Percentiles rank a stretch among this genome's conserved stretches.
Evolutionary conservation across 1,139 yeast species (phyloP).

Genomic region (Debaryomyces udenii): DNA sequence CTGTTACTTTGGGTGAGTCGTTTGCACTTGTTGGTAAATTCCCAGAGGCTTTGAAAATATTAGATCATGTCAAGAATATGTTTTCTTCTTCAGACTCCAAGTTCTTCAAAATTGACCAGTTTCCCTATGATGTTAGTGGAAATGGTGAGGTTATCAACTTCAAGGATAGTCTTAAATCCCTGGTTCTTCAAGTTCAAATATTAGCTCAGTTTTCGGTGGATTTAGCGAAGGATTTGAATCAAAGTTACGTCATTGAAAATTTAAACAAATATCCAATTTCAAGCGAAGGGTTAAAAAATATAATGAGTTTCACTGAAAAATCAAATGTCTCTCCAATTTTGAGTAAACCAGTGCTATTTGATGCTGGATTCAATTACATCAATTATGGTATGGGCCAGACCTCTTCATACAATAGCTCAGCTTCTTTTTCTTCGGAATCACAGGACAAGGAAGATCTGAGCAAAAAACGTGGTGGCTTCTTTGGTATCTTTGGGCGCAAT

Average conservation of each 20-base stretch:
- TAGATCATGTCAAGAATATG: slow-evolving; percentile 34
- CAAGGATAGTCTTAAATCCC: slow-evolving; percentile 27
- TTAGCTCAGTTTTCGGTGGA: slow-evolving; percentile 51
- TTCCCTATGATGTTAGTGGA: slow-evolving; percentile 43
- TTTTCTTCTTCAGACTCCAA: slow-evolving; percentile 20
- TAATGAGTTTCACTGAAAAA: slow-evolving; percentile 51
- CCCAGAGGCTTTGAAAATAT: slow-evolving; percentile 59
- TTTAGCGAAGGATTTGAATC: slow-evolving; percentile 15
- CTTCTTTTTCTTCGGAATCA: slow-evolving; percentile 16
- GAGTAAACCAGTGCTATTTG: slow-evolving; percentile 88
- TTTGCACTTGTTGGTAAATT: slow-evolving; percentile 50
- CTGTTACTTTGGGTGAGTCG: slow-evolving; percentile 50
- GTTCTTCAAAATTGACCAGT: slow-evolving; percentile 32
- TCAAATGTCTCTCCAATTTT: slow-evolving; percentile 56
- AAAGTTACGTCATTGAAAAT: slow-evolving; percentile 47
- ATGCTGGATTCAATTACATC: slow-evolving; percentile 83
- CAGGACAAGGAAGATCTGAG: slow-evolving; percentile 22
- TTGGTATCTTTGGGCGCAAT: slow-evolving; percentile 46
- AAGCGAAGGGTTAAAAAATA: slow-evolving; percentile 31
- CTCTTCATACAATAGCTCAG: slow-evolving; percentile 12
- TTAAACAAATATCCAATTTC: slow-evolving; percentile 48
- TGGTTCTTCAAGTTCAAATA: slow-evolving; percentile 48
- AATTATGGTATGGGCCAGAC: slow-evolving; percentile 39
- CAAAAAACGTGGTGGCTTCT: slow-evolving; percentile 43
- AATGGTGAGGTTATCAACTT: slow-evolving; percentile 37